Evolutionary conservation across 805 yeast genomes (phyloP).

Genomic region (Cyberlindnera xylosilytica): DNA sequence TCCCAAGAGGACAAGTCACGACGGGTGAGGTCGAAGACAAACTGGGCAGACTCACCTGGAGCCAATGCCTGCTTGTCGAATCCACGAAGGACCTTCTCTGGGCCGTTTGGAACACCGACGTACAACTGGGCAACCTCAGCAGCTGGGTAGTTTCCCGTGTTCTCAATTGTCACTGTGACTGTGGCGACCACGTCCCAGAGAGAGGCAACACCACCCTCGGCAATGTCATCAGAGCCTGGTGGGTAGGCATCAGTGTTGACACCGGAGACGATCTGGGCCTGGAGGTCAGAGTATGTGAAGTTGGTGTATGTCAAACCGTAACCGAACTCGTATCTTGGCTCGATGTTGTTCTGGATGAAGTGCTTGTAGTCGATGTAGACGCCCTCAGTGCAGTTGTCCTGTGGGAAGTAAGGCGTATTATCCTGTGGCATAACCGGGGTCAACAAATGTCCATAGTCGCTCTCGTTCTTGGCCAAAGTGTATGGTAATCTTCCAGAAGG

Average conservation of each 20-base stretch:
- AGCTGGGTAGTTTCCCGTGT: constrained; percentile 36
- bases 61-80: not conserved
- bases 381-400: constrained; percentile 24
- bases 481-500: constrained; percentile 11
- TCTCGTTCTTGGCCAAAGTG: constrained; percentile 10
- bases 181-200: constrained; percentile 10
- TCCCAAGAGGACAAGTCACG: constrained; percentile 11
- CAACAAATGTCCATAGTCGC: constrained; percentile 4
- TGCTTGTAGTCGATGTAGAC: constrained; percentile 50
- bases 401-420: constrained; percentile 26
- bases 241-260: constrained; percentile 15
- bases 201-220: constrained; percentile 10
- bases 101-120: constrained; percentile 2
- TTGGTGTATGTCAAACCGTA: constrained; percentile 54
- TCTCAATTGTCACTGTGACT: constrained; percentile 4
- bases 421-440: constrained; percentile 17
- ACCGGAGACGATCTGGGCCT: constrained; percentile 27
- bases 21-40: constrained; percentile 3
- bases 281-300: constrained; percentile 30
- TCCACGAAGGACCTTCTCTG: constrained; percentile 3
- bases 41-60: constrained; percentile 1
- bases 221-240: constrained; percentile 2
- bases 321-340: constrained; percentile 59
- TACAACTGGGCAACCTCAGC: constrained; percentile 6
- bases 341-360: constrained; percentile 48